A percentile compares a stretch with the other conserved stretches of the same genome.
Conservation (phyloP, 2,329 filamentous ascomycete genomes). For the Monosporascus sp. region DNA sequence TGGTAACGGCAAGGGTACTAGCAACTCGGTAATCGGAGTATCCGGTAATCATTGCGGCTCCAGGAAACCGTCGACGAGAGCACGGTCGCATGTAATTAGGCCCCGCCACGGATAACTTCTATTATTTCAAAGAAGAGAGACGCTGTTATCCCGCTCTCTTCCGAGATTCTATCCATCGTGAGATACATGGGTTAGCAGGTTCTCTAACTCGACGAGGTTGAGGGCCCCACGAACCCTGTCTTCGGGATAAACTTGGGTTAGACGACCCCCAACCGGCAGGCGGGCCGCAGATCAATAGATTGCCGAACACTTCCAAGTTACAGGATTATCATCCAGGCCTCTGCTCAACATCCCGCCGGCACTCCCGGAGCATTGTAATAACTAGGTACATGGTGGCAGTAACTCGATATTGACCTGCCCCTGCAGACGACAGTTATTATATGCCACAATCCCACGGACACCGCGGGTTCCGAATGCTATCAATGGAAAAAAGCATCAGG, state of each 20-base stretch:
- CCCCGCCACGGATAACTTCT: too few relatives aligned
- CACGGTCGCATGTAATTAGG: too few relatives aligned
- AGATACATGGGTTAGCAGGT: too few relatives aligned
- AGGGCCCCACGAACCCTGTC: background rate
- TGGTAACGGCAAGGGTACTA: too few relatives aligned
- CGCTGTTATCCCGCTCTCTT: too few relatives aligned
- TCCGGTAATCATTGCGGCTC: too few relatives aligned
- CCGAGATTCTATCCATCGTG: too few relatives aligned
- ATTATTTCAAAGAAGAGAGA: too few relatives aligned
- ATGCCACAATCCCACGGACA: background rate
- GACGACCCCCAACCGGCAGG: background rate
- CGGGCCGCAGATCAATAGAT: background rate
- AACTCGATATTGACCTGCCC: background rate
- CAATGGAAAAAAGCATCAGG: background rate
- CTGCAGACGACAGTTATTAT: background rate
- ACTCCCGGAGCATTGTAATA: background rate
- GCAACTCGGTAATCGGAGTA: too few relatives aligned
- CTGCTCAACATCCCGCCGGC: background rate
- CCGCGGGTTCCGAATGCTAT: background rate
- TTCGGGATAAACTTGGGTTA: background rate
- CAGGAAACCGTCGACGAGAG: too few relatives aligned
- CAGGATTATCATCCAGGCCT: background rate
- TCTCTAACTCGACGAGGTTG: background rate
- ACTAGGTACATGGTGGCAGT: background rate
- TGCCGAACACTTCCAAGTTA: background rate